Evolutionary conservation across 2,329 filamentous ascomycete species (phyloP), one percentile per base, ranked within the genome.

Genomic region (Cladosporium sp.): DNA sequence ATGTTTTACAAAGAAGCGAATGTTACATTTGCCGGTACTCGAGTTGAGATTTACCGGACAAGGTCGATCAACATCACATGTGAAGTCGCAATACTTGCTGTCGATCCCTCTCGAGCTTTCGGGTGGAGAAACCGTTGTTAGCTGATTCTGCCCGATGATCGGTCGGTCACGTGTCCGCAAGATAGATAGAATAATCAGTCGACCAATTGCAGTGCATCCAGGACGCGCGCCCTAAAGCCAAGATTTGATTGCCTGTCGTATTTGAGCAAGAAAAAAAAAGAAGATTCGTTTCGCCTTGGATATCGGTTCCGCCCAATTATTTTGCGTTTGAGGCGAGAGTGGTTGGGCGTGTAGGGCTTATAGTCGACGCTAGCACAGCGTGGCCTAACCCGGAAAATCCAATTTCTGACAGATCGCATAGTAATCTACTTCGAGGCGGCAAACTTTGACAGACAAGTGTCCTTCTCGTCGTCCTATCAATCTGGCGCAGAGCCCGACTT

Each of bases 341-440:
- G 43, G 43, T 47, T 47, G 22, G 43, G 25, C 42, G 25, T 36
- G 51, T 43, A 55, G 51, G 51, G 39, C 51, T 55, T 47, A 55
- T 55, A 55, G 28, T 19, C 50, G 43, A 40, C 52, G 52, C 52
- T 55, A 55, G 40, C 17, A n/a, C 28, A 20, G 15, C 22, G 25
- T 25, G 25, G 52, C 52, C 52, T 47, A 55, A 55, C 34, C 39
- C 42, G 42, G 39, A 47, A 49, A 55, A 49, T 15, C 54, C 42
- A 47, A 49, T 56, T 56, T 56, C 54, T 56, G 54, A 56, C 42
- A 56, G 54, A 56, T 56, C 54, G 54, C 14, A 56, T 49, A 49
- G 37, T 20, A 49, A 45, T 20, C 30, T 56, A 47, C 54, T 38
- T 47, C 20, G n/a, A 47, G 54, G 34, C 40, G 25, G 54, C 40